Evolutionary conservation across 2,329 filamentous ascomycete genomes (phyloP).

Genomic region (Cylindrodendrum hubeiense): DNA sequence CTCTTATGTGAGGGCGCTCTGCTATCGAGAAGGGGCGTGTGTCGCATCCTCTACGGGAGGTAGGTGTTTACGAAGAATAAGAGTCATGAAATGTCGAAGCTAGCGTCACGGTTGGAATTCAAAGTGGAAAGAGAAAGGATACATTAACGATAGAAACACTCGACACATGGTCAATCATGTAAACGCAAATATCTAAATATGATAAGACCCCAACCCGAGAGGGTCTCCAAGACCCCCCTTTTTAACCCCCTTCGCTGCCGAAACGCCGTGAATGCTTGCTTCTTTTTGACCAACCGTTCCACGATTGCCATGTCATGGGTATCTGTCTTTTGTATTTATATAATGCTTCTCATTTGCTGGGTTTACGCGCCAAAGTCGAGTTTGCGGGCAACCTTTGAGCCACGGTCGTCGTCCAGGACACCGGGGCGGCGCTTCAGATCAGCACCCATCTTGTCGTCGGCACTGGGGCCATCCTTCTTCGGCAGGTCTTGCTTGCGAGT

Average conservation of each 20-base stretch:
- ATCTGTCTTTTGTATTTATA: not conserved
- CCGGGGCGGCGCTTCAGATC: slow-evolving; percentile 82
- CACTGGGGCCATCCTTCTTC: slow-evolving; percentile 78
- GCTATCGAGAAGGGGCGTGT: not conserved
- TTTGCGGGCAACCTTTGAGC: slow-evolving; percentile 83
- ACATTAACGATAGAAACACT: slow-evolving; percentile 24
- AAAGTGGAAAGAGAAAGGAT: slow-evolving; percentile 23
- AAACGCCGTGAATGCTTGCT: slow-evolving; percentile 24
- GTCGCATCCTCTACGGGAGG: not conserved
- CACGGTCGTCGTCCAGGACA: slow-evolving; percentile 75
- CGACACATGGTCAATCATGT: slow-evolving; percentile 4
- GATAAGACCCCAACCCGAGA: slow-evolving; percentile 5
- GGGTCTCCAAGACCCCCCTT: slow-evolving; percentile 9
- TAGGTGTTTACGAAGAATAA: slow-evolving; percentile 18
- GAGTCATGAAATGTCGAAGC: slow-evolving; percentile 32
- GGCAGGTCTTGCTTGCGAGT: slow-evolving; percentile 87
- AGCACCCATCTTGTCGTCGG: slow-evolving; percentile 80
- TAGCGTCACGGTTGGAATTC: slow-evolving; percentile 27
- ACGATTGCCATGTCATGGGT: not conserved
- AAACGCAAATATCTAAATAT: slow-evolving; percentile 6
- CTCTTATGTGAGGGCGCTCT: slow-evolving; percentile 74
- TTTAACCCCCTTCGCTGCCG: not conserved
- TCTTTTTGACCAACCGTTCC: slow-evolving; percentile 4
- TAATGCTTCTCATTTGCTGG: slow-evolving; percentile 18
- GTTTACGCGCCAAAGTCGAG: slow-evolving; percentile 76